phyloP scores from a whole-genome alignment of 139 green algal genomes.

The Chara braunii region DNA sequence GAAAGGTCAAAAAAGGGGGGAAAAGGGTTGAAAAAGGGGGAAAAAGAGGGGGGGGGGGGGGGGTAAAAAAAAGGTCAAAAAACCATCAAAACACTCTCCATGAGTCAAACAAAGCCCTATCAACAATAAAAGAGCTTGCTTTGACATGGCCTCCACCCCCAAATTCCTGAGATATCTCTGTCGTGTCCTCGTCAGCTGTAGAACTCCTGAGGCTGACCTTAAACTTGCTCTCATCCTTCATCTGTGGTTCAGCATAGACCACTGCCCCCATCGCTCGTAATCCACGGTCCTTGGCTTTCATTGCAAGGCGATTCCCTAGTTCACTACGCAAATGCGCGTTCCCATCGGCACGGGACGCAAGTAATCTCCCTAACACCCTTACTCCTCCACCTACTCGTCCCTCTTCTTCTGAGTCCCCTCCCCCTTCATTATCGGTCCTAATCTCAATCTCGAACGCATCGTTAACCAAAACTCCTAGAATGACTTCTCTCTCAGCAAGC shows the following conservation, averaged over 20 bases:
- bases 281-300: constrained; percentile 9
- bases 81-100: not conserved
- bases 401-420: too few relatives aligned
- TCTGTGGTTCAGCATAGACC: constrained; percentile 10
- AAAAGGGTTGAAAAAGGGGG: too few relatives aligned
- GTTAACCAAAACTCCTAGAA: constrained; percentile 1
- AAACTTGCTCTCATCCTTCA: constrained; percentile 32
- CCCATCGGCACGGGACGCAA: constrained; percentile 36
- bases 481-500: not conserved
- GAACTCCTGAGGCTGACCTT: constrained; percentile 55
- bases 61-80: not conserved
- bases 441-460: not conserved
- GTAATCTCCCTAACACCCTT: constrained; percentile 29
- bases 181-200: constrained; percentile 39
- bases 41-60: constrained; percentile 3
- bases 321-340: constrained; percentile 37
- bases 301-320: constrained; percentile 53
- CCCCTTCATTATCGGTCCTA: too few relatives aligned
- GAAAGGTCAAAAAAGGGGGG: too few relatives aligned
- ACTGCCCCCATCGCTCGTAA: constrained; percentile 26
- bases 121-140: too few relatives aligned
- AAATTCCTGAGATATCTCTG: constrained; percentile 23
- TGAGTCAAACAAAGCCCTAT: not conserved
- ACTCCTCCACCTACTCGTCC: not conserved
- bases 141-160: not conserved